Evolutionary conservation across 2,329 filamentous ascomycete species (phyloP).

Genomic region (Anisogramma anomala): DNA sequence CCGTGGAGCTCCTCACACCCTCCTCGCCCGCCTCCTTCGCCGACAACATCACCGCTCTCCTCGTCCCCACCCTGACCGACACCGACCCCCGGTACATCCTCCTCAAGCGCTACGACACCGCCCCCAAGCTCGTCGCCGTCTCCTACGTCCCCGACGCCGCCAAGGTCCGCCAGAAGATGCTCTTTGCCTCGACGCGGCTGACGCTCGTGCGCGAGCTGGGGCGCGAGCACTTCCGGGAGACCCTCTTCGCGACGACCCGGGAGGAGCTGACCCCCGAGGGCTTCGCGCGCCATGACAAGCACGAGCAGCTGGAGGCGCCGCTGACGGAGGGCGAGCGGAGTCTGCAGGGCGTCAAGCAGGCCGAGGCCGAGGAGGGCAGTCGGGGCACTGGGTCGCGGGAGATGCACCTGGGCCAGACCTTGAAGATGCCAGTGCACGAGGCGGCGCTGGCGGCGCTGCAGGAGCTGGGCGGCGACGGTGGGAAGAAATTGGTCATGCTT

Average conservation of each 20-base stretch:
- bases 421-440: slow-evolving; percentile 47
- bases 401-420: slow-evolving; percentile 46
- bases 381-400: slow-evolving; percentile 50
- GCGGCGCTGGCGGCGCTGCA: slow-evolving; percentile 54
- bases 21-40: slow-evolving; percentile 45
- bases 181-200: slow-evolving; percentile 67
- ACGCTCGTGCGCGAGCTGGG: slow-evolving; percentile 68
- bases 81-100: slow-evolving; percentile 63
- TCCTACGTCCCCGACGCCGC: slow-evolving; percentile 72
- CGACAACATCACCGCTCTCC: slow-evolving; percentile 46
- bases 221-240: slow-evolving; percentile 66
- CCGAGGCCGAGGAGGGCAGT: slow-evolving; percentile 65
- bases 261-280: slow-evolving; percentile 58
- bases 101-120: slow-evolving; percentile 52
- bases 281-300: slow-evolving; percentile 61
- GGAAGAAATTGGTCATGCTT: slow-evolving; percentile 50
- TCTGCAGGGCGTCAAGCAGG: slow-evolving; percentile 94
- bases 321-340: slow-evolving; percentile 86
- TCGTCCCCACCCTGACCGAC: slow-evolving; percentile 52
- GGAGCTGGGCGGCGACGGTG: slow-evolving; percentile 40
- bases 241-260: slow-evolving; percentile 58
- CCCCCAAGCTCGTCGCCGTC: slow-evolving; percentile 53
- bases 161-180: slow-evolving; percentile 75
- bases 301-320: slow-evolving; percentile 52
- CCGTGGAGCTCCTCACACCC: slow-evolving; percentile 42